Evolutionary conservation across 805 yeast species (phyloP), one percentile per base, ranked within the genome.

Genomic region (Wickerhamiella shivajii): DNA sequence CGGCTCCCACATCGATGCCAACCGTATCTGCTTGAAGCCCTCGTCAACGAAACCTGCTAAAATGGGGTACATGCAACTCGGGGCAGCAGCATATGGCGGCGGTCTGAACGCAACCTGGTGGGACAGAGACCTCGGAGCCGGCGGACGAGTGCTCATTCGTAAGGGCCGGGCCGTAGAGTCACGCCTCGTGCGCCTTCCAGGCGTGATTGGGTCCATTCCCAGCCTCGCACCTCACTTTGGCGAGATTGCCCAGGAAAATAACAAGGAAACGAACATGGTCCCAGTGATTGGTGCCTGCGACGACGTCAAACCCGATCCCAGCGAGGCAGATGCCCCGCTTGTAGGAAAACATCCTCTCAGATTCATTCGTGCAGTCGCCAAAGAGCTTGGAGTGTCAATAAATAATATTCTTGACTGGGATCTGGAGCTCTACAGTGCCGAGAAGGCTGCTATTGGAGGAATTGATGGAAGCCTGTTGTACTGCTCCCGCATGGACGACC

Each of bases 151-250:
- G 14, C 58, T 77, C 38, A 66, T 71, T 34, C 65, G 64, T 14
- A 54, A 53, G 18, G 41, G 50, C 14, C 75, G 69, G 4, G 53
- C 51, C 15, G 39, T 51, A 25, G 38, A 38, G 22, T 40, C 53
- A 15, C 44, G 44, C 39, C 44, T 55, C 6, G 53, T 50, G 15
- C 48, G 47, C 16, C 37, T 54, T 13, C 50, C 53, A 6, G 47
- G 51, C 22, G 55, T 58, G 5, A 67, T 79, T 49, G 92, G 80
- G 8, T 71, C 70, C 43, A 76, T 80, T 36, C 87, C 92, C 5
- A 65, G 83, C 1, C 61, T 80, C 49, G 92, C 92, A 4, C 83
- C 81, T 3, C 92, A 79, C 56, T 80, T 79, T 49, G 92, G 92
- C 29, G 58, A 59, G 3, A 72, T 71, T 5, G 63, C 80, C 1